Evolutionary conservation across 164 flowering plant species (phyloP).

Genomic region (Saururus chinensis): DNA sequence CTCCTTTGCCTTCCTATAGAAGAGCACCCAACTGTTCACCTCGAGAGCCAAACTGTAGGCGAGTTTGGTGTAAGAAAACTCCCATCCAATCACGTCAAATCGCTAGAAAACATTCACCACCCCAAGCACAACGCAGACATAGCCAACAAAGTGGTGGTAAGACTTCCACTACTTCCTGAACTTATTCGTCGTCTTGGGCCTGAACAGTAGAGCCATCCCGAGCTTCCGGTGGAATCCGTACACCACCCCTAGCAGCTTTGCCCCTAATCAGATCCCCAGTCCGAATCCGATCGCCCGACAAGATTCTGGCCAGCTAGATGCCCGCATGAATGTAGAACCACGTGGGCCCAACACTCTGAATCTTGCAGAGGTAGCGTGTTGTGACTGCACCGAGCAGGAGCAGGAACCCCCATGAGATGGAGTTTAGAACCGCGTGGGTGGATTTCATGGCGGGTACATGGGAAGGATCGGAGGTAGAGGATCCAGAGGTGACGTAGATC

Average conservation of each 20-base stretch:
- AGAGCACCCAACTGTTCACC: slow-evolving; percentile 87
- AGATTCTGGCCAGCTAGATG: slow-evolving; percentile 43
- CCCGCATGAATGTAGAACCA: slow-evolving; percentile 89
- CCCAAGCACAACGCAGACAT: no score
- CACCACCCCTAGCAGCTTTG: slow-evolving; percentile 49
- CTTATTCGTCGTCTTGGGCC: slow-evolving; percentile 76
- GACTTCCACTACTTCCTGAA: slow-evolving; percentile 93
- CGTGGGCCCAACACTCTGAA: slow-evolving; percentile 45
- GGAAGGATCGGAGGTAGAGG: slow-evolving; percentile 14
- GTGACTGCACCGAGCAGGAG: no score
- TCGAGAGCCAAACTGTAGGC: slow-evolving; percentile 66
- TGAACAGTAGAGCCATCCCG: slow-evolving; percentile 61
- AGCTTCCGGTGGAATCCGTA: slow-evolving; percentile 76
- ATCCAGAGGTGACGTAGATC: slow-evolving; percentile 51
- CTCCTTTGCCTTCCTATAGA: slow-evolving; percentile 78
- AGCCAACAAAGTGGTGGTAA: no score
- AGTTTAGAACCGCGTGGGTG: slow-evolving; percentile 55
- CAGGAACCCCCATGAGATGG: slow-evolving; percentile 76
- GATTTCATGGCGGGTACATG: slow-evolving; percentile 24
- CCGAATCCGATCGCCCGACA: slow-evolving; percentile 61
- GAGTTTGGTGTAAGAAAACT: slow-evolving; percentile 51
- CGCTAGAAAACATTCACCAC: slow-evolving; percentile 88
- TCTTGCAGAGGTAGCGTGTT: slow-evolving; percentile 73
- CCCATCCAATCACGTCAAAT: slow-evolving; percentile 68
- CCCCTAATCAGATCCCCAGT: slow-evolving; percentile 64